Evolutionary conservation across 2,329 filamentous ascomycete species (phyloP).

Genomic region (Colletotrichum euphorbiae): DNA sequence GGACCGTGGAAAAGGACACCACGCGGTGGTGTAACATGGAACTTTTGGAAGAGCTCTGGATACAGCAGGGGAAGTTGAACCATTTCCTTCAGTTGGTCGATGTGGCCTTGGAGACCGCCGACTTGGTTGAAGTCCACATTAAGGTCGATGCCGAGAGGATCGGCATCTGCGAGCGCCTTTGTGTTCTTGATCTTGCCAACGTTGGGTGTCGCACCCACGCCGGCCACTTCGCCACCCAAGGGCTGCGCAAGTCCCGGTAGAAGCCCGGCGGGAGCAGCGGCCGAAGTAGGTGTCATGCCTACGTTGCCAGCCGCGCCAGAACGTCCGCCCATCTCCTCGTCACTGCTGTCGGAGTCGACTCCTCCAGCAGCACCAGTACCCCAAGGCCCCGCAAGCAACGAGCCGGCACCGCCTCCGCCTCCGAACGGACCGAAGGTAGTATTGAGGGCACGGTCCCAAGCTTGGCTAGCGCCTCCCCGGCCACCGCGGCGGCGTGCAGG

Average conservation of each 20-base stretch:
- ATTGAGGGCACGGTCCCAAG: slow-evolving; percentile 85
- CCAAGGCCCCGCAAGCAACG: slow-evolving; percentile 80
- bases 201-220: slow-evolving; percentile 72
- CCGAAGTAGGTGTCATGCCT: slow-evolving; percentile 68
- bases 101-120: slow-evolving; percentile 91
- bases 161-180: slow-evolving; percentile 91
- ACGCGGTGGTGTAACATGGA: slow-evolving; percentile 92
- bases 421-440: slow-evolving; percentile 95
- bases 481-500: slow-evolving; percentile 76
- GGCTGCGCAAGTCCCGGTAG: slow-evolving; percentile 53
- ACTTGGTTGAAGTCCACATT: slow-evolving; percentile 95
- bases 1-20: slow-evolving; percentile 97
- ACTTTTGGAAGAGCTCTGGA: slow-evolving; percentile 90
- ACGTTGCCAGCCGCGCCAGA: slow-evolving; percentile 64
- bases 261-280: slow-evolving; percentile 58
- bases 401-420: slow-evolving; percentile 75
- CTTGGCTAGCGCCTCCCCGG: slow-evolving; percentile 66
- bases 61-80: slow-evolving; percentile 94
- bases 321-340: slow-evolving; percentile 84
- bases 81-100: slow-evolving; percentile 99
- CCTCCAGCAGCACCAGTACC: slow-evolving; percentile 80
- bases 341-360: slow-evolving; percentile 94
- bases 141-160: slow-evolving; percentile 92
- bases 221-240: slow-evolving; percentile 46
- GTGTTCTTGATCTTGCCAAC: slow-evolving; percentile 94